Conservation (phyloP, 2,329 filamentous ascomycete species). For the Coniochaeta sp. region DNA sequence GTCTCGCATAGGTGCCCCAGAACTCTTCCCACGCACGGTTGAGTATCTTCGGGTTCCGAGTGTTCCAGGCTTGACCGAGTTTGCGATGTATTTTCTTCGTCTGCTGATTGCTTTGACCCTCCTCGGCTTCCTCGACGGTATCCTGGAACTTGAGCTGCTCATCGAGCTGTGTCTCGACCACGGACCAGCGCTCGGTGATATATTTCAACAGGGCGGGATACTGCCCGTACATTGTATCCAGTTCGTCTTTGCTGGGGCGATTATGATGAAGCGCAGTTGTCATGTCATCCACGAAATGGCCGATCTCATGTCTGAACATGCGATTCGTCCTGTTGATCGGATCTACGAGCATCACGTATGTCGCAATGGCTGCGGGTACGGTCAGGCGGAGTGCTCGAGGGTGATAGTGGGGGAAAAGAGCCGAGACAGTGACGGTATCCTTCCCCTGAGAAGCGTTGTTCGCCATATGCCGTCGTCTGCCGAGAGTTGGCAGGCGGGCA, state of each 20-base stretch:
- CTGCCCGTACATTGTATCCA: conserved; percentile 10
- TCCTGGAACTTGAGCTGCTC: background rate
- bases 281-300: conserved; percentile 18
- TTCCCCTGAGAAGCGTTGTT: background rate
- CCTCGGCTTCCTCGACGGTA: background rate
- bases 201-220: conserved; percentile 14
- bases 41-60: conserved; percentile 15
- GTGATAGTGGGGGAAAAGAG: conserved; percentile 26
- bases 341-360: conserved; percentile 30
- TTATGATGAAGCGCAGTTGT: conserved; percentile 10
- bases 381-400: conserved; percentile 16
- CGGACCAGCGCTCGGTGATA: conserved; percentile 11
- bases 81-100: conserved; percentile 13
- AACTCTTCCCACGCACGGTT: conserved; percentile 20
- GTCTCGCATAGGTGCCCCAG: conserved; percentile 16
- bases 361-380: conserved; percentile 28
- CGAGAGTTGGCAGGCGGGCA: conserved; percentile 9
- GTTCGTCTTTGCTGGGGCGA: conserved; percentile 7
- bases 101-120: background rate
- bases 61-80: conserved; percentile 19
- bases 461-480: background rate
- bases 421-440: conserved; percentile 6
- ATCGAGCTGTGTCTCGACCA: conserved; percentile 7
- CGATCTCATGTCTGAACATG: conserved; percentile 8
- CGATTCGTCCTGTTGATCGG: conserved; percentile 11